A percentile compares a stretch with the other conserved stretches of the same genome.
phyloP scores from a whole-genome alignment of 768 basidiomycete genomes.

The Serendipita vermifera region DNA sequence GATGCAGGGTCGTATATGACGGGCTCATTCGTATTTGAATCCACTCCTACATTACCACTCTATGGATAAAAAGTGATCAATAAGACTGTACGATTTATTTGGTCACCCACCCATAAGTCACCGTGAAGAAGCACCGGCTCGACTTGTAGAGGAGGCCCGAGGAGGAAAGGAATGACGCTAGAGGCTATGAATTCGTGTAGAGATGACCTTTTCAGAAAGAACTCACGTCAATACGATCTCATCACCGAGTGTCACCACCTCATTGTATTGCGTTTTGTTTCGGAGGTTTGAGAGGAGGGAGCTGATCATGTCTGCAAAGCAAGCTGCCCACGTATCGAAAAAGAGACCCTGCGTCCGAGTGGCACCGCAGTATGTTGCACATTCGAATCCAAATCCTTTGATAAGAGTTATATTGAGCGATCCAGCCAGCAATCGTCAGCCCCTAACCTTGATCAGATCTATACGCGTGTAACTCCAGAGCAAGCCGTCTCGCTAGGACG shows the following conservation, averaged over 20 bases:
- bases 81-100: neutral
- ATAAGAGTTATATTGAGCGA: constrained; percentile 27
- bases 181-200: neutral
- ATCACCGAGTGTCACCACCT: constrained; percentile 40
- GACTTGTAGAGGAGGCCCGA: constrained; percentile 39
- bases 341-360: constrained; percentile 62
- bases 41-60: constrained; percentile 64
- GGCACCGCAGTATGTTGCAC: constrained; percentile 66
- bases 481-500: constrained; percentile 46
- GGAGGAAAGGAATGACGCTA: constrained; percentile 62
- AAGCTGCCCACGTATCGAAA: constrained; percentile 57
- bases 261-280: constrained; percentile 26
- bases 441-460: neutral
- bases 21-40: constrained; percentile 39
- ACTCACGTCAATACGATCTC: constrained; percentile 37
- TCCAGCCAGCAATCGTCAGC: neutral
- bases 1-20: constrained; percentile 69
- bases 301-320: constrained; percentile 48
- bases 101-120: constrained; percentile 55
- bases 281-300: constrained; percentile 40
- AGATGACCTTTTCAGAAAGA: neutral
- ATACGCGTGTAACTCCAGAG: constrained; percentile 49
- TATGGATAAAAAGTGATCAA: constrained; percentile 19
- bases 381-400: constrained; percentile 52
- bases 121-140: constrained; percentile 64